These are phyloP conservation scores for Ustilago esculenta DNA, from an alignment of 1,284 basidiomycete genomes.

Conservation along the genomic window DNA sequence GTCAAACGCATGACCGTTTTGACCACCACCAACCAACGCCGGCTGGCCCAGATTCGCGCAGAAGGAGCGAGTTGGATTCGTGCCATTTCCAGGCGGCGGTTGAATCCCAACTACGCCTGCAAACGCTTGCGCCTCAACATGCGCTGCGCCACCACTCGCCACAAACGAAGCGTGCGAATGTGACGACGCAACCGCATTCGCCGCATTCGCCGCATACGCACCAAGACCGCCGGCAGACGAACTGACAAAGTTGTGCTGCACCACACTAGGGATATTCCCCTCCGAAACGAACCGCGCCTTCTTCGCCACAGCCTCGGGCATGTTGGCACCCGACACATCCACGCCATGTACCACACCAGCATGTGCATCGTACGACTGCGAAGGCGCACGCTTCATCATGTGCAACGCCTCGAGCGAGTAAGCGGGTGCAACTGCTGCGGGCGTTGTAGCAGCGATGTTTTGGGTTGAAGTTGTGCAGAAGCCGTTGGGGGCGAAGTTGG, in stretches of 20 bases:
- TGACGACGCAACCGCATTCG: conserved; percentile 5
- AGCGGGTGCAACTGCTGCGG: conserved; percentile 18
- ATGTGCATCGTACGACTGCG: conserved; percentile 52
- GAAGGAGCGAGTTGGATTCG: conserved; percentile 49
- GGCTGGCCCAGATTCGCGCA: conserved; percentile 44
- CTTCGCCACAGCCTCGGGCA: conserved; percentile 33
- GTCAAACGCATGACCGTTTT: conserved; percentile 22
- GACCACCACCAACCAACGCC: conserved; percentile 19
- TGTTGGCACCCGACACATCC: conserved; percentile 18
- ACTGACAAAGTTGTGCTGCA: conserved; percentile 36
- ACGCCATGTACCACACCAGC: conserved; percentile 31
- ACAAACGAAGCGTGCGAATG: conserved; percentile 24
- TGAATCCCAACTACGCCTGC: conserved; percentile 26
- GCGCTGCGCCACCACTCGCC: conserved; percentile 19
- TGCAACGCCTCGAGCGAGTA: conserved; percentile 42
- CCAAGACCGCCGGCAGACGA: conserved; percentile 10
- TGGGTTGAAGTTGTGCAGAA: conserved; percentile 14
- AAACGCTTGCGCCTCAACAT: conserved; percentile 25
- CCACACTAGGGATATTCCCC: conserved; percentile 49
- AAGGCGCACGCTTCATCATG: conserved; percentile 56
- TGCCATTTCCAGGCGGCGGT: conserved; percentile 46
- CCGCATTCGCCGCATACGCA: conserved; percentile 3
- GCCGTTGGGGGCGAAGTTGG: conserved; percentile 31
- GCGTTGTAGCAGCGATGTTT: conserved; percentile 15
- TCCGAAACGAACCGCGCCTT: conserved; percentile 59